These are phyloP conservation scores for Trypanosoma theileri DNA, from an alignment of 208 protist species.

Conservation along the genomic window DNA sequence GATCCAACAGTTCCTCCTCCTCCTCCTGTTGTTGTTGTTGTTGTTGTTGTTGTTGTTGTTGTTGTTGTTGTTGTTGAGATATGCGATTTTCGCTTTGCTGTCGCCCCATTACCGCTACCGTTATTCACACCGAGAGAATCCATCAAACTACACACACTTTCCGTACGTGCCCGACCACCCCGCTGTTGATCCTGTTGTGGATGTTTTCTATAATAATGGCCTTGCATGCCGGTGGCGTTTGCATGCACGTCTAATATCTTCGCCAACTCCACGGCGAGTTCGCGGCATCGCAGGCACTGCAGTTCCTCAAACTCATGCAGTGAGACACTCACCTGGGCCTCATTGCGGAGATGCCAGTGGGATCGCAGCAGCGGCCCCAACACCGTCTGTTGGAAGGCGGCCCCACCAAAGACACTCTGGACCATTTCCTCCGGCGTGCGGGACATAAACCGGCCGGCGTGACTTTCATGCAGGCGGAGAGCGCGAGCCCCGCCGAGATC, in stretches of 20 bases:
- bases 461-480: conserved; percentile 62
- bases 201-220: not conserved
- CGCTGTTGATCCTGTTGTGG: not conserved
- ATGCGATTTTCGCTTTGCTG: not conserved
- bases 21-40: conserved; percentile 4
- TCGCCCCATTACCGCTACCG: not conserved
- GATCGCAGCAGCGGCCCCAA: conserved; percentile 74
- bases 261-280: conserved; percentile 66
- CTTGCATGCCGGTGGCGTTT: conserved; percentile 24
- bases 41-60: not conserved
- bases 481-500: conserved; percentile 67
- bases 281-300: conserved; percentile 73
- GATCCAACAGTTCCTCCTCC: not conserved
- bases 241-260: conserved; percentile 81
- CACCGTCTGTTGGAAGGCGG: conserved; percentile 59
- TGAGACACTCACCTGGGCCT: conserved; percentile 82
- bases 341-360: conserved; percentile 78
- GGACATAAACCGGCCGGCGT: conserved; percentile 69
- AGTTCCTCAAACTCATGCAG: conserved; percentile 83
- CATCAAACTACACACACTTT: too few species aligned
- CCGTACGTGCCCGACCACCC: too few species aligned
- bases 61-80: conserved; percentile 6
- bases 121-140: conserved; percentile 31
- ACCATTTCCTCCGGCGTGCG: conserved; percentile 83
- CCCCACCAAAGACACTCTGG: conserved; percentile 83